Evolutionary conservation across 164 flowering plant genomes (phyloP), one percentile per base, ranked within the genome.

Genomic region (Amborella trichopoda): DNA sequence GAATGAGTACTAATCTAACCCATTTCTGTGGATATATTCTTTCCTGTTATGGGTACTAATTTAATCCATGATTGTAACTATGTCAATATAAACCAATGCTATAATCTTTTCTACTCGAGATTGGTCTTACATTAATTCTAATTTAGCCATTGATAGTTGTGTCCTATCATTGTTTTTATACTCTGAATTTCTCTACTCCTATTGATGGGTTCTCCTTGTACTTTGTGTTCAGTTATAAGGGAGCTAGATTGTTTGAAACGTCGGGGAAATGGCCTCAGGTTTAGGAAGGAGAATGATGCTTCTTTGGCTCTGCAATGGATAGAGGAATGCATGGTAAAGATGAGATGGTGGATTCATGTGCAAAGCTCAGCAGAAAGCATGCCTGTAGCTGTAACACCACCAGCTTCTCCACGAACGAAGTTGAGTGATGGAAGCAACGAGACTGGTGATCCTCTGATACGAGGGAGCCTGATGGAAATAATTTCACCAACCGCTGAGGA

Each of bases 341-440:
- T 73, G 28, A 70, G 59, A 21, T 80, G 82, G 85, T 91, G 96
- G 96, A 80, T 91, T 60, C 84, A 78, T 60, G 74, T 91, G 24
- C 88, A 84, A 64, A 80, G 71, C 67, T 73, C 81, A 4, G 30
- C 24, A 6, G 94, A 79, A 42, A 68, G 58, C 14, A 44, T 58
- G 43, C 68, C 70, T 2, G 46, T 68, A 14, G 75, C 91, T 50
- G 77, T 86, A 44, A 85, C 95, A 18, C 94, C 95, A 52, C 88
- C 81, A 23, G 84, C 77, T 46, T 64, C 88, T 54, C 81, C 93
- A 34, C 54, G 12, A 13, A 55, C 66, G 20, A 48, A 16, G 28
- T 46, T 50, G 41, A 69, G 74, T 34, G 66, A 57, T 3, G 78
- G 64, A 8, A 63, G 52, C 26, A 21, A 16, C 23, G 62, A 32